Base-by-base conservation (phyloP, 805 yeast genomes). In the Candida odintsovae region DNA sequence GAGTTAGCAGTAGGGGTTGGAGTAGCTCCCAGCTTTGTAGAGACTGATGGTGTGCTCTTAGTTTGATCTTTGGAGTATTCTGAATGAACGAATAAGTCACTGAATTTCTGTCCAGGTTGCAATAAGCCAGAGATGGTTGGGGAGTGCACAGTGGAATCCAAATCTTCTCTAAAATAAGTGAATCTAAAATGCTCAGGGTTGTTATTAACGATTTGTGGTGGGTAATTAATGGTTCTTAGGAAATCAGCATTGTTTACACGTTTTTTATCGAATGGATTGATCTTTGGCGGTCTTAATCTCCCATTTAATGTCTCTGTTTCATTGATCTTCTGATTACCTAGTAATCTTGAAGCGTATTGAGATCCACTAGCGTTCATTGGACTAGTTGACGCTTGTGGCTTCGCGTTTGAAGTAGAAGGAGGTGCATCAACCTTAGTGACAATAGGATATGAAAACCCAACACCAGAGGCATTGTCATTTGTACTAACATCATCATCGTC, bases 111-210 rank as follows among this genome's bases (percentile, higher is more conserved):
- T 12, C 76, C 81, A 1, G 80, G 78, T 56, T 80, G 83, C 31
- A 85, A 60, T 20, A 90, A 69, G 0, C 97, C 97, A 4, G 95
- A 83, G 22, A 90, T 83, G 6, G 87, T 83, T 2, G 96, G 89
- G 0, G 97, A 80, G 64, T 90, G 97, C 21, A 90, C 79, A 0
- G 98, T 90, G n/a, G 89, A 80, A 15, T 83, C 86, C 53, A 92
- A 65, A 58, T 89, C 95, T 52, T 90, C 96, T 53, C 98, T 75
- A 66, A 94, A 92, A 61, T 92, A 92, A 0, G 98, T 89, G 69
- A 87, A 92, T 52, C 98, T 72, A 62, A 80, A 82, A 50, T 78
- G 79, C 47, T 76, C 80, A 15, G 73, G 74, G 41, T 72, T 70
- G 50, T 70, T 71, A 29, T 70, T 66, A 21, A 70, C 62, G 40